phyloP scores from a whole-genome alignment of 2,329 filamentous ascomycete genomes.

The Colletotrichum siamense region DNA sequence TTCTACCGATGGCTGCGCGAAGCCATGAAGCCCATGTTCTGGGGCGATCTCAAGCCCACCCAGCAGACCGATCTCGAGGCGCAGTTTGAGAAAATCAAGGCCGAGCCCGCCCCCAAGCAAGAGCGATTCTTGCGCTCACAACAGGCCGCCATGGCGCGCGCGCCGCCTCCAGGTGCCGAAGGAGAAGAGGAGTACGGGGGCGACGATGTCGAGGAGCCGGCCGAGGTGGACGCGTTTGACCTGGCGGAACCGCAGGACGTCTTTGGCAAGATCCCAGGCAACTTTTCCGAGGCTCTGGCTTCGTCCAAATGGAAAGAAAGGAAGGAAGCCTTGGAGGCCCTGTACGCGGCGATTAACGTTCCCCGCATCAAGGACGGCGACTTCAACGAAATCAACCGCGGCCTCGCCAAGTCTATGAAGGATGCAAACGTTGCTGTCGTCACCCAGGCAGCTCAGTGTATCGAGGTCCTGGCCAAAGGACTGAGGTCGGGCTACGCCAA shows the following conservation, averaged over 20 bases:
- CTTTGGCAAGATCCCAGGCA: constrained; percentile 77
- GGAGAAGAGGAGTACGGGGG: constrained; percentile 64
- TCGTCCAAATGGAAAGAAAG: constrained; percentile 99
- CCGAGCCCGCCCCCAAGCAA: constrained; percentile 86
- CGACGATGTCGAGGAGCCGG: constrained; percentile 65
- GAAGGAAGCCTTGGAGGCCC: constrained; percentile 89
- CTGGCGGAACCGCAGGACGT: constrained; percentile 89
- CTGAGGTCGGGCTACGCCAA: constrained; percentile 79
- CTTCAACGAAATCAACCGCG: constrained; percentile 83
- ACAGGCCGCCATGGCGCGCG: constrained; percentile 80
- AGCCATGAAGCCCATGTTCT: constrained; percentile 98
- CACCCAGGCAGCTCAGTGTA: constrained; percentile 89
- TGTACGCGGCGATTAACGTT: constrained; percentile 79
- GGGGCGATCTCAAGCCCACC: constrained; percentile 92
- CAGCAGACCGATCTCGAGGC: constrained; percentile 95
- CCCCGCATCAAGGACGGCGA: constrained; percentile 91
- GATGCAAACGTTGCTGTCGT: constrained; percentile 97
- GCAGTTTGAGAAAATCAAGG: constrained; percentile 91
- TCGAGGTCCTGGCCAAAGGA: constrained; percentile 87
- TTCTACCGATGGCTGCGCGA: constrained; percentile 97
- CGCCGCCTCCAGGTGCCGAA: constrained; percentile 64
- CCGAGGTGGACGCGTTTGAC: constrained; percentile 81
- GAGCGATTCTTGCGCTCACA: constrained; percentile 88
- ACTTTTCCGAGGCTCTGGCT: constrained; percentile 82
- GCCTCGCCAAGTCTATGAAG: constrained; percentile 96